Percentiles rank a stretch among this genome's conserved stretches.
phyloP scores from a whole-genome alignment of 78 protist genomes.

The Reticulomyxa filosa region DNA sequence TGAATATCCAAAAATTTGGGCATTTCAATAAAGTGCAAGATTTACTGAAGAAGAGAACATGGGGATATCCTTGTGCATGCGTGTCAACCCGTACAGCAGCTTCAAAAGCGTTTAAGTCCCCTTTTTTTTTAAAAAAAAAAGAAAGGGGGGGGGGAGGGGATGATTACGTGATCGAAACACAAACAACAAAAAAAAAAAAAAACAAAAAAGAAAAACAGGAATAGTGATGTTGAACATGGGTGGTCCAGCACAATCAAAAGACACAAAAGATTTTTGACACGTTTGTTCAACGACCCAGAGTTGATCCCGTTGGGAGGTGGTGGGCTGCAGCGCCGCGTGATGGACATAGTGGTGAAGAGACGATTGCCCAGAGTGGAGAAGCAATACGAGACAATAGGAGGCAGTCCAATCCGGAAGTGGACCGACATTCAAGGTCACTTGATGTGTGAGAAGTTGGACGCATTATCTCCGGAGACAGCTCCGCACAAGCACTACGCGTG shows the following conservation, averaged over 20 bases:
- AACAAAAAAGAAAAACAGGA: no score
- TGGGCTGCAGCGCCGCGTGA: not conserved
- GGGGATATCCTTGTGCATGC: no score
- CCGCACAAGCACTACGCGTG: conserved; percentile 22
- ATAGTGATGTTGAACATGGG: conserved; percentile 19
- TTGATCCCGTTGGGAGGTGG: conserved; percentile 5
- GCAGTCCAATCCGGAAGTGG: conserved; percentile 2
- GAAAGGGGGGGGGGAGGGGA: no score
- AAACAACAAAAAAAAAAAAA: no score
- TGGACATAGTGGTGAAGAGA: not conserved
- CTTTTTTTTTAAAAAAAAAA: no score
- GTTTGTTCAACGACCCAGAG: conserved; percentile 11
- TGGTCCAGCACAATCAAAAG: conserved; percentile 10
- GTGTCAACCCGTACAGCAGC: no score
- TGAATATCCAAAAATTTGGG: no score
- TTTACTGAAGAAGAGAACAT: no score
- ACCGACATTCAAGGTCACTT: not conserved
- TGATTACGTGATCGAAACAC: no score
- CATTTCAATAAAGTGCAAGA: no score
- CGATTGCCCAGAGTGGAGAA: not conserved
- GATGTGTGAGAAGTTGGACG: not conserved
- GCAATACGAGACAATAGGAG: conserved; percentile 16
- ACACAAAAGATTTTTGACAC: conserved; percentile 3
- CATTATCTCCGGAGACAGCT: not conserved
- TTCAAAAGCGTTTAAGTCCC: no score